Conservation (phyloP, 1,139 yeast genomes). For the Nematodospora anomalae region DNA sequence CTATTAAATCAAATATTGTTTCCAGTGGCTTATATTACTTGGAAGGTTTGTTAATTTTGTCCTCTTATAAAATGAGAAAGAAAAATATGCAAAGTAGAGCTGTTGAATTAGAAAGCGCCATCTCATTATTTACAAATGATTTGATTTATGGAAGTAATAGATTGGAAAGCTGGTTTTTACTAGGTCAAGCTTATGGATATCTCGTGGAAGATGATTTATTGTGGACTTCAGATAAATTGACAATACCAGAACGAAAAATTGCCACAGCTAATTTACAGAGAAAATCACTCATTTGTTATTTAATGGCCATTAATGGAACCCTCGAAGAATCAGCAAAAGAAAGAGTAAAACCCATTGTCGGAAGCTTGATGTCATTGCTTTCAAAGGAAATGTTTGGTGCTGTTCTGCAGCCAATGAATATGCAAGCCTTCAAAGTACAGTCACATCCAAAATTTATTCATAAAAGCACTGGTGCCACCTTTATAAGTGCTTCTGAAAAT, state of each 20-base stretch:
- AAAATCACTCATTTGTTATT: constrained; percentile 68
- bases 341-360: constrained; percentile 33
- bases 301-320: constrained; percentile 68
- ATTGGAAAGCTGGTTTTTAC: constrained; percentile 81
- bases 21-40: constrained; percentile 66
- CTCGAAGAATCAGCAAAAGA: constrained; percentile 22
- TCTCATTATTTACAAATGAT: constrained; percentile 65
- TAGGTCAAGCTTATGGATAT: constrained; percentile 79
- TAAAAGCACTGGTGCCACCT: constrained; percentile 24
- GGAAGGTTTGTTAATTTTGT: constrained; percentile 67
- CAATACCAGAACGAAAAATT: constrained; percentile 59
- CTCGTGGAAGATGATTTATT: constrained; percentile 85
- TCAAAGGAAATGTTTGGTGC: constrained; percentile 65
- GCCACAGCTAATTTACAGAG: constrained; percentile 67
- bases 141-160: constrained; percentile 64
- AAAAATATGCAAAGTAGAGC: constrained; percentile 77
- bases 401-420: constrained; percentile 65
- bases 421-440: constrained; percentile 49
- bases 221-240: constrained; percentile 87
- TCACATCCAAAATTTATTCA: constrained; percentile 36
- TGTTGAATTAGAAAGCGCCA: constrained; percentile 76
- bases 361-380: constrained; percentile 55
- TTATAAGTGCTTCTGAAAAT: constrained; percentile 23
- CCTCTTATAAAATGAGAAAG: constrained; percentile 65
- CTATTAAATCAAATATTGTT: constrained; percentile 19